Percentiles rank a stretch among this genome's conserved stretches.
These are phyloP conservation scores for Xenoacremonium recifei DNA, from an alignment of 2,329 filamentous ascomycete species.

Conservation along the genomic window DNA sequence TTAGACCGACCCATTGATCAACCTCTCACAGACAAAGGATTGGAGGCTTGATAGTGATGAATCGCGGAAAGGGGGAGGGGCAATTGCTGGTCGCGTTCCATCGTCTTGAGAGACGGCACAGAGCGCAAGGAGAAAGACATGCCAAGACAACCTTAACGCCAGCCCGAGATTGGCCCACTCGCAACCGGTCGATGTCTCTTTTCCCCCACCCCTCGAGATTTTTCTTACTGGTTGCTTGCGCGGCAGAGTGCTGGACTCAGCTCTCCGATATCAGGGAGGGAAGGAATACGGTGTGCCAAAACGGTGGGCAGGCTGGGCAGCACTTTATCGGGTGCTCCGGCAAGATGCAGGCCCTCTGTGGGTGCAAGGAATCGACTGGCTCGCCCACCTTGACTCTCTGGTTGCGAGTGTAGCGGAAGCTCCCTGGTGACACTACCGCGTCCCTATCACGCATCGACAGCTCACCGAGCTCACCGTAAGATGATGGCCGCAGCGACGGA, in stretches of 20 bases:
- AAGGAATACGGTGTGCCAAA: slow-evolving; percentile 23
- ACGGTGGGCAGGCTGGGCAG: slow-evolving; percentile 8
- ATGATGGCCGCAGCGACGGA: too few species aligned
- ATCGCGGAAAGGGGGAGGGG: slow-evolving; percentile 5
- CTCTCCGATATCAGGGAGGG: slow-evolving; percentile 11
- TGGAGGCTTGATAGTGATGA: slow-evolving; percentile 2
- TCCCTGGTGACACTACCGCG: neutral
- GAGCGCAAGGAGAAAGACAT: slow-evolving; percentile 13
- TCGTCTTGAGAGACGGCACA: slow-evolving; percentile 6
- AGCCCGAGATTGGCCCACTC: slow-evolving; percentile 13
- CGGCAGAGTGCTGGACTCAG: slow-evolving; percentile 2
- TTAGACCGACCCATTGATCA: neutral
- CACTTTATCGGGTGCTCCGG: too few species aligned
- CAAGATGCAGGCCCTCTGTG: too few species aligned
- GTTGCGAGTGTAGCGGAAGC: slow-evolving; percentile 5
- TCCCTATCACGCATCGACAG: neutral
- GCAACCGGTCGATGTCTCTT: slow-evolving; percentile 6
- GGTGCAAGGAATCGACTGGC: too few species aligned
- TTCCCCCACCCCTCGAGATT: slow-evolving; percentile 14
- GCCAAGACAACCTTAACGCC: slow-evolving; percentile 20
- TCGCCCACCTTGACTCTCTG: neutral
- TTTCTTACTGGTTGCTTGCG: slow-evolving; percentile 5
- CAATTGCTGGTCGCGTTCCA: slow-evolving; percentile 15
- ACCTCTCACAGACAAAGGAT: slow-evolving; percentile 1
- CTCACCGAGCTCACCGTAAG: slow-evolving; percentile 2